These are phyloP conservation scores for Diphasiastrum complanatum DNA, from an alignment of 83 land plant species.

Conservation along the genomic window DNA sequence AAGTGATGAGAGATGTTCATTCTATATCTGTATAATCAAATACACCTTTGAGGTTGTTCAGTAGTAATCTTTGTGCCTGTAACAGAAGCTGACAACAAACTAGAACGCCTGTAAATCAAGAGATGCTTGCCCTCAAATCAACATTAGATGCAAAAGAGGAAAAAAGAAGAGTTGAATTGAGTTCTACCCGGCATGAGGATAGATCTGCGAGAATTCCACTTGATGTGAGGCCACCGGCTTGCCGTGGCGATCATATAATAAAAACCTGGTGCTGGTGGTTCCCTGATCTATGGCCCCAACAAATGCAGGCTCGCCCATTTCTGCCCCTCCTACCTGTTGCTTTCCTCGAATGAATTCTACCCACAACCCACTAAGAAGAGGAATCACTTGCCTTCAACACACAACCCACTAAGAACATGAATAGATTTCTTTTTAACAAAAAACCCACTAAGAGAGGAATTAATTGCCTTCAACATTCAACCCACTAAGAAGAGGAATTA, in stretches of 20 bases:
- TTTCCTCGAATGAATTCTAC: no score
- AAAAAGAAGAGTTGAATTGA: background rate
- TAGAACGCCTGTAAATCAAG: background rate
- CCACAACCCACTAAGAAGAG: no score
- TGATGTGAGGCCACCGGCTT: slow-evolving; percentile 83
- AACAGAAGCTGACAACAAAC: background rate
- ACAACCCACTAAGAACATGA: no score
- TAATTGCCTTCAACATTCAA: no score
- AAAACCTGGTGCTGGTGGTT: slow-evolving; percentile 91
- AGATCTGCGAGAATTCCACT: slow-evolving; percentile 87
- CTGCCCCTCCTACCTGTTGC: background rate
- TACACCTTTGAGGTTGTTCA: no score
- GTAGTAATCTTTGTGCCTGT: no score
- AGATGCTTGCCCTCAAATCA: background rate
- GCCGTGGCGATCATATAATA: slow-evolving; percentile 62
- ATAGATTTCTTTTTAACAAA: no score
- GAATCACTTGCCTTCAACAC: no score
- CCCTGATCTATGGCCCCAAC: slow-evolving; percentile 93
- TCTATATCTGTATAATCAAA: no score
- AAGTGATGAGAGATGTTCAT: no score
- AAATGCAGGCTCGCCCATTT: slow-evolving; percentile 29
- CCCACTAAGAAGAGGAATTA: no score
- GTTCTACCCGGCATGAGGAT: slow-evolving; percentile 81
- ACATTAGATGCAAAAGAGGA: background rate
- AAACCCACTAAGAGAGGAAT: no score